Evolutionary conservation across 1,284 basidiomycete species (phyloP), one percentile per base, ranked within the genome.

Genomic region (Trichosporon coremiiforme): DNA sequence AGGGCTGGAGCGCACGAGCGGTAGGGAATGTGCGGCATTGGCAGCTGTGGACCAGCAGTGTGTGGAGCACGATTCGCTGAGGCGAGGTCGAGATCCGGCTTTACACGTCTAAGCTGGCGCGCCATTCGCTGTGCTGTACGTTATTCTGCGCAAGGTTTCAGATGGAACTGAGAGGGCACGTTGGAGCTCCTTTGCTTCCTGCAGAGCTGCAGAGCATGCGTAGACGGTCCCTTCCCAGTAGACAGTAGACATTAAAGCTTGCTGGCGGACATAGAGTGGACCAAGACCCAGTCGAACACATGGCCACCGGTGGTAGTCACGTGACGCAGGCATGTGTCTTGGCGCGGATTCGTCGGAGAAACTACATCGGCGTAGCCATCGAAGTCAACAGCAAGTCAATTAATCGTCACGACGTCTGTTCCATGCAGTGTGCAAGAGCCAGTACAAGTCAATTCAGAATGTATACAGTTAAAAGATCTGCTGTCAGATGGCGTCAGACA

Each of bases 1-100:
- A n/a, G n/a, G n/a, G n/a, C n/a, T n/a, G n/a, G n/a, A n/a, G n/a
- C 57, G 57, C 2, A 15, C 31, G 3, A 9, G 12, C 1, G 55
- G 25, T 57, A 57, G 55, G 55, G 25, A 13, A 57, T 57, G 25
- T 31, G 55, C 55, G 13, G 55, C 55, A 57, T 33, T 29, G 55
- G 10, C 8, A 15, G 47, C 22, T 17, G 45, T 4, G 45, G 12
- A 47, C 45, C 38, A 15, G 45, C 15, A 15, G 20, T 3, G 47
- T 53, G 20, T n/a, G n/a, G 47, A 53, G 55, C 29, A 20, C 29
- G 2, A 57, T 57, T 57, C 29, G 55, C 55, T 31, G 55, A 31
- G 2, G n/a, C n/a, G 55, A 3, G 12, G 55, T 4, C 29, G n/a
- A 29, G 55, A 57, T 57, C 55, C 55, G 55, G 47, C n/a, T 53